Evolutionary conservation across 225 moss, liverwort and hornwort species (phyloP).

Genomic region (Sphagnum contortum): DNA sequence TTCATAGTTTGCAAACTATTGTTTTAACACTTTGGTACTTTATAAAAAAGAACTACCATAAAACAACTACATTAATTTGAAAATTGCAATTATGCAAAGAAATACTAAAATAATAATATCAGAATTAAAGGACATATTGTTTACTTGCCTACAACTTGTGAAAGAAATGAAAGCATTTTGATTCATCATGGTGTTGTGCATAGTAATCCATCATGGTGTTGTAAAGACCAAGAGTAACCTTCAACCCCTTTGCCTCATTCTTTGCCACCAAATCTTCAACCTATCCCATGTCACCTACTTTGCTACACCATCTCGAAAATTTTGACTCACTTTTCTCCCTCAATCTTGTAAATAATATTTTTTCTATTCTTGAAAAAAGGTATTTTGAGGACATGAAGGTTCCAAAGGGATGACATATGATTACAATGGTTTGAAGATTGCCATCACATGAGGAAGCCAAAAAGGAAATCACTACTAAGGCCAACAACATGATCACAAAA

Average conservation of each 20-base stretch:
- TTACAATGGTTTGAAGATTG: too few species aligned
- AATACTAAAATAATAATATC: not conserved
- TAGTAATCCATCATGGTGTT: slow-evolving; percentile 74
- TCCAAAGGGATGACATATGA: too few species aligned
- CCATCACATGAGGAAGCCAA: not conserved
- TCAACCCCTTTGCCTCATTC: slow-evolving; percentile 61
- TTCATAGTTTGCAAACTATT: too few species aligned
- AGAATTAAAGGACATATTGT: too few species aligned
- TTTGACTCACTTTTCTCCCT: not conserved
- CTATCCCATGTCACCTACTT: slow-evolving; percentile 60
- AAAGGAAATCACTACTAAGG: slow-evolving; percentile 43
- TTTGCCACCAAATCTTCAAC: slow-evolving; percentile 54
- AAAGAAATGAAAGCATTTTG: slow-evolving; percentile 43
- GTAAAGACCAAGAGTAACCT: slow-evolving; percentile 49
- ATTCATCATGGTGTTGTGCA: slow-evolving; percentile 42
- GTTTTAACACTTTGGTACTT: too few species aligned
- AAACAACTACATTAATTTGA: too few species aligned
- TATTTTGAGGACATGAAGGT: too few species aligned
- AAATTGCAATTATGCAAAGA: too few species aligned
- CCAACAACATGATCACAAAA: slow-evolving; percentile 75
- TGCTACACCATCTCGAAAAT: slow-evolving; percentile 20
- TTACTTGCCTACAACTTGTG: slow-evolving; percentile 40
- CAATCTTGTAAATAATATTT: not conserved
- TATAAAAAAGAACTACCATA: too few species aligned
- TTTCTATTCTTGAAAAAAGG: too few species aligned